Conservation (phyloP, 257 asterid genomes). For the Solanum ossicruentum region DNA sequence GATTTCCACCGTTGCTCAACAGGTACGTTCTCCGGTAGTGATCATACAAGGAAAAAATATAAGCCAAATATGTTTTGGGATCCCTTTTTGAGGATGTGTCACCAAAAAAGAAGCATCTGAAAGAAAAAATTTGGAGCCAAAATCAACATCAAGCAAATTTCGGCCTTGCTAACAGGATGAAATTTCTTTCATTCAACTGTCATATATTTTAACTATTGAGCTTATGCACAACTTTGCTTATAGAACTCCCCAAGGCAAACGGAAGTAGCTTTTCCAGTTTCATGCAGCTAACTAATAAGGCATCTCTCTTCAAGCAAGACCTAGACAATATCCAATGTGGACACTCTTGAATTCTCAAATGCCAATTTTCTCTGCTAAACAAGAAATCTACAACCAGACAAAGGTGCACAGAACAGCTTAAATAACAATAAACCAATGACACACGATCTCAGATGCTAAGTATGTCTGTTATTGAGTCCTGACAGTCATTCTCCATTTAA, state of each 20-base stretch:
- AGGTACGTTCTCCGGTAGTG: constrained; percentile 37
- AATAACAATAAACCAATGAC: neutral
- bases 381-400: neutral
- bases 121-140: neutral
- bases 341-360: neutral
- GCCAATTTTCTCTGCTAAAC: neutral
- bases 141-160: neutral
- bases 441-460: neutral
- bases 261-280: neutral
- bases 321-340: neutral
- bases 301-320: neutral
- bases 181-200: neutral
- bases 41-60: constrained; percentile 45
- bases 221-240: neutral
- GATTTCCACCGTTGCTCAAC: constrained; percentile 9
- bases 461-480: neutral
- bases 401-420: neutral
- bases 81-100: constrained; percentile 89
- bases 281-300: neutral
- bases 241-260: neutral
- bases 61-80: constrained; percentile 55
- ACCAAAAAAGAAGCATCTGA: constrained; percentile 91
- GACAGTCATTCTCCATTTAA: neutral
- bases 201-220: neutral
- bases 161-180: neutral